Evolutionary conservation across 306 rosid species (phyloP), one percentile per base, ranked within the genome.

Genomic region (Comarum palustre): DNA sequence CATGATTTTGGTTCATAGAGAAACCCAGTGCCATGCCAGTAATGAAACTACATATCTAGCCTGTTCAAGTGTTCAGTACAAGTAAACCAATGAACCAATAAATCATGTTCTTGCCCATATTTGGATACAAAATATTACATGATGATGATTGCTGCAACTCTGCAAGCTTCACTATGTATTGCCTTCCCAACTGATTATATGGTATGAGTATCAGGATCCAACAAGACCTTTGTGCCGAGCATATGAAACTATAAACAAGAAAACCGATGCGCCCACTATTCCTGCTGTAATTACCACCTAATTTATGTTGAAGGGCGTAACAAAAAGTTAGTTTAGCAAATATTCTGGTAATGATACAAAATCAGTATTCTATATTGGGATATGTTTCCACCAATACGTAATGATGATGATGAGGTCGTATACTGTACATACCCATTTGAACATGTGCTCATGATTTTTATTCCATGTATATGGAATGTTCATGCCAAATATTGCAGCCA

Each of bases 141-240:
- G 31, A 32, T 11, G 60, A 48, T 17, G 47, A 39, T 19, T 15
- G 45, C 43, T 39, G 12, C 10, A 6, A 38, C 41, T 38, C 20
- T 52, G 34, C 61, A 24, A 38, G 9, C 38, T 39, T 34, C 38
- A n/a, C 61, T 1, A 6, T 29, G 27, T 14, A 14, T 14, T 34
- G 51, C 48, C 32, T 79, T 58, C 62, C 52, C 24, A 31, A n/a
- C 43, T 12, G 59, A 66, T 48, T 73, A 73, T 43, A 32, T 64
- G 67, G 41, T 34, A 46, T 39, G 36, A 14, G 32, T 27, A 61
- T 92, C 90, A 93, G 74, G 98, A 87, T 74, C 92, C 96, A 48
- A 93, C 88, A 46, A 93, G 93, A 63, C 98, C 98, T 83, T 86
- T 93, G 83, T 87, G 92, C 65, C 96, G 84, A 22, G 98, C 98